phyloP scores from a whole-genome alignment of 2,329 filamentous ascomycete genomes.

The Camptophora hylomeconis region DNA sequence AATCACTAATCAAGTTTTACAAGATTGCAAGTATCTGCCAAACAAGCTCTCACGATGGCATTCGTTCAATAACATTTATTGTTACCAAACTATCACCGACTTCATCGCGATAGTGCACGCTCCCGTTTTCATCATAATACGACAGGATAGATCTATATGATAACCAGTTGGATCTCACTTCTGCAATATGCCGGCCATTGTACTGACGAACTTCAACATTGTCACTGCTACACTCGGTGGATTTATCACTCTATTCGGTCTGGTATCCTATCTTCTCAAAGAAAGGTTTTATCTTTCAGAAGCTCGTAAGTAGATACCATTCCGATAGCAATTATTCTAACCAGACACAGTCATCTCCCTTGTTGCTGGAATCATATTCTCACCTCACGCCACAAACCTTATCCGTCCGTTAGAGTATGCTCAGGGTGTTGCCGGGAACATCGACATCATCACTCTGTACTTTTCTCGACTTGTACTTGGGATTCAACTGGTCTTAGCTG shows the following conservation, averaged over 20 bases:
- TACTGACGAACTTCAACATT: slow-evolving; percentile 69
- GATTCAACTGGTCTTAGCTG: slow-evolving; percentile 78
- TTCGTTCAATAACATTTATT: too few relatives aligned
- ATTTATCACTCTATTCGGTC: slow-evolving; percentile 78
- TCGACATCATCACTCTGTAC: slow-evolving; percentile 64
- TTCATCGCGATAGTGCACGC: too few relatives aligned
- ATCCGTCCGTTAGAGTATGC: slow-evolving; percentile 68
- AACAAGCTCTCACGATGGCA: too few relatives aligned
- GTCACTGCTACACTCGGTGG: slow-evolving; percentile 68
- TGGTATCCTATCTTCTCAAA: slow-evolving; percentile 81
- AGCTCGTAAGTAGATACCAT: slow-evolving; percentile 61
- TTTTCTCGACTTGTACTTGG: slow-evolving; percentile 81
- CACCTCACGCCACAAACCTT: slow-evolving; percentile 63
- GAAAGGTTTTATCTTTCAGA: slow-evolving; percentile 86
- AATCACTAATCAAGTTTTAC: too few relatives aligned
- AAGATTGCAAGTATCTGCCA: too few relatives aligned
- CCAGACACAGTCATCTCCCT: slow-evolving; percentile 60
- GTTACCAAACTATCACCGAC: too few relatives aligned
- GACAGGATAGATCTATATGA: too few relatives aligned
- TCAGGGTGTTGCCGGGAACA: slow-evolving; percentile 37
- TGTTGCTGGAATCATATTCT: slow-evolving; percentile 64
- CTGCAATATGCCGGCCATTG: slow-evolving; percentile 47
- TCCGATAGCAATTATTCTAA: slow-evolving; percentile 7
- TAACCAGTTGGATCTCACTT: too few relatives aligned
- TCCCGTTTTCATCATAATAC: too few relatives aligned